phyloP scores from a whole-genome alignment of 345 rosid genomes.

The Schrenkiella parvula region DNA sequence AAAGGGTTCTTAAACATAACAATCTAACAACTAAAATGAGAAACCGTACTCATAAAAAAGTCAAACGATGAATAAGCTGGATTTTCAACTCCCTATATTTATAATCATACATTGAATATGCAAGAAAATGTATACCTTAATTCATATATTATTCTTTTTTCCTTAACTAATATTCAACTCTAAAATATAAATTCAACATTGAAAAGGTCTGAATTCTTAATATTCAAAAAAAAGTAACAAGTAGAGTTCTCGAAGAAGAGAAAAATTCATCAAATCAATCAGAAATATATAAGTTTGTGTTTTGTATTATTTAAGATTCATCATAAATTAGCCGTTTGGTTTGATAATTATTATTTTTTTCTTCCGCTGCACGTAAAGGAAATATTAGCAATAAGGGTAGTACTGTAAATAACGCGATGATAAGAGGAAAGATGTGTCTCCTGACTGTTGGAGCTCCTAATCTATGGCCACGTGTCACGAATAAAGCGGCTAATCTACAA shows the following conservation, averaged over 20 bases:
- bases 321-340: background rate
- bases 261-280: background rate
- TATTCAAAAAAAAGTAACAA: background rate
- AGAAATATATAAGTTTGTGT: background rate
- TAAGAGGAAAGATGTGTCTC: background rate
- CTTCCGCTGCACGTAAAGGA: conserved; percentile 29
- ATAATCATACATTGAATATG: background rate
- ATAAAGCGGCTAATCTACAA: conserved; percentile 2
- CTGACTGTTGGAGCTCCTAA: conserved; percentile 4
- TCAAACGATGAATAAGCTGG: conserved; percentile 16
- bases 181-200: background rate
- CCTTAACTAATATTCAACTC: background rate
- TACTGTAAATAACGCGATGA: background rate
- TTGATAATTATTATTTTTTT: conserved; percentile 20
- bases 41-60: background rate
- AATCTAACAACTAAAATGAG: conserved; percentile 1
- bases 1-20: background rate
- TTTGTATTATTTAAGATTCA: background rate
- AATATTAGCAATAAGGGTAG: conserved; percentile 10
- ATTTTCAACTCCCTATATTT: conserved; percentile 15
- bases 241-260: background rate
- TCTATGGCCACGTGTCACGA: conserved; percentile 13
- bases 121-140: background rate
- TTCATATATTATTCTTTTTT: too few species aligned
- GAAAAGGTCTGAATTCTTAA: background rate